phyloP scores from a whole-genome alignment of 345 rosid species.

The Eucalyptus dawsonii region DNA sequence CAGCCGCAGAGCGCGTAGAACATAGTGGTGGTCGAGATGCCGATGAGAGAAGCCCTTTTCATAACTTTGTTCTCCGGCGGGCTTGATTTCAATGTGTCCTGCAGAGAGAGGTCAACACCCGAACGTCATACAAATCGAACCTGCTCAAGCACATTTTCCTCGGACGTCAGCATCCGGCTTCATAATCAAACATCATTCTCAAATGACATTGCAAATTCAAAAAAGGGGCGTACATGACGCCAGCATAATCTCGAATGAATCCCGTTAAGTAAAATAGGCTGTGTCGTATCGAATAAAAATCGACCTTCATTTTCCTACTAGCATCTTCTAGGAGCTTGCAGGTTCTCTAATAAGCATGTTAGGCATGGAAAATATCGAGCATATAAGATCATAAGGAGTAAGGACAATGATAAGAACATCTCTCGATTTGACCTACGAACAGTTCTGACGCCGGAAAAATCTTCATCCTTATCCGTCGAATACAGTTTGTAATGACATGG shows the following conservation, averaged over 20 bases:
- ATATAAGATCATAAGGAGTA: not conserved
- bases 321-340: not conserved
- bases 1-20: slow-evolving; percentile 76
- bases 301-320: not conserved
- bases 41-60: slow-evolving; percentile 49
- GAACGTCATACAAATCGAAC: not conserved
- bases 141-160: not conserved
- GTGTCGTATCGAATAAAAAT: not conserved
- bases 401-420: not conserved
- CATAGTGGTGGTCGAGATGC: slow-evolving; percentile 45
- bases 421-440: not conserved
- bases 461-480: not conserved
- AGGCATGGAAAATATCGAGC: not conserved
- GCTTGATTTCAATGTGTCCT: slow-evolving; percentile 52
- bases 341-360: not conserved
- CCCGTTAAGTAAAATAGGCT: not conserved
- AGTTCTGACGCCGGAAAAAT: not conserved
- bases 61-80: slow-evolving; percentile 59
- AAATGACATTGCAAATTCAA: not conserved
- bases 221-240: not conserved
- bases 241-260: not conserved
- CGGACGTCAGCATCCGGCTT: not conserved
- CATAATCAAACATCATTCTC: not conserved
- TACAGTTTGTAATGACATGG: not conserved
- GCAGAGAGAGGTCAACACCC: not conserved